Evolutionary conservation across 1,284 basidiomycete genomes (phyloP).

Genomic region (Pholiota adiposa): DNA sequence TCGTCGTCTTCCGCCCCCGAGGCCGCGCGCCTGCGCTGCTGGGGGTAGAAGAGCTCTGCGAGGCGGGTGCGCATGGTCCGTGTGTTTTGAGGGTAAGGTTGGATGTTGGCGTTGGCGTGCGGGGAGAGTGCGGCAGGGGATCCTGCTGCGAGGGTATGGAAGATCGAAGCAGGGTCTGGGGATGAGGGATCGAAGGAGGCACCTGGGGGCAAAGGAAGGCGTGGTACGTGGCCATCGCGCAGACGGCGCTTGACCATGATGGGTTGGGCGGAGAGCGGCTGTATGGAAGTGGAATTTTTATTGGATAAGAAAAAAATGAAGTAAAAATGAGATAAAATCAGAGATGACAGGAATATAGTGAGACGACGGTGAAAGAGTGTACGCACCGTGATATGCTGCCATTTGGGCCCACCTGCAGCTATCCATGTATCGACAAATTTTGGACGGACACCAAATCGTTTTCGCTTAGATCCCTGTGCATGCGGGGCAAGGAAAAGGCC

Average conservation of each 20-base stretch:
- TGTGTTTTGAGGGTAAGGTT: background rate
- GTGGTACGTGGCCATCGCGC: conserved; percentile 18
- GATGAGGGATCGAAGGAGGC: conserved; percentile 11
- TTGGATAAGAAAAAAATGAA: background rate
- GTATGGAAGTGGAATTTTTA: conserved; percentile 3
- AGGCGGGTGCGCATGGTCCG: background rate
- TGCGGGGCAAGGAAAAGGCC: conserved; percentile 46
- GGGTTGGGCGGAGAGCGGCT: conserved; percentile 42
- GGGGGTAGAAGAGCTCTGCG: background rate
- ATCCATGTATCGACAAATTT: conserved; percentile 57
- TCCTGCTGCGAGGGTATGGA: background rate
- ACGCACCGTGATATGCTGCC: conserved; percentile 59
- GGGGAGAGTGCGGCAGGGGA: background rate
- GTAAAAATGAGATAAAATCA: conserved; percentile 11
- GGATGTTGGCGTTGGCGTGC: background rate
- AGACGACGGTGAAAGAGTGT: too few relatives aligned
- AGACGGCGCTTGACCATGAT: conserved; percentile 37
- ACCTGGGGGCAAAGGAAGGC: conserved; percentile 9
- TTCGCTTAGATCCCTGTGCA: conserved; percentile 42
- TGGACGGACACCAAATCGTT: conserved; percentile 53
- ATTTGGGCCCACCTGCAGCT: conserved; percentile 38
- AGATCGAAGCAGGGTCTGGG: background rate
- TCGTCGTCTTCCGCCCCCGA: background rate
- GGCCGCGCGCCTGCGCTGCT: background rate
- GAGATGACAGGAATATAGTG: conserved; percentile 1